Conservation (phyloP, 352 stramenopile species). For the Vaucheria bursata region DNA sequence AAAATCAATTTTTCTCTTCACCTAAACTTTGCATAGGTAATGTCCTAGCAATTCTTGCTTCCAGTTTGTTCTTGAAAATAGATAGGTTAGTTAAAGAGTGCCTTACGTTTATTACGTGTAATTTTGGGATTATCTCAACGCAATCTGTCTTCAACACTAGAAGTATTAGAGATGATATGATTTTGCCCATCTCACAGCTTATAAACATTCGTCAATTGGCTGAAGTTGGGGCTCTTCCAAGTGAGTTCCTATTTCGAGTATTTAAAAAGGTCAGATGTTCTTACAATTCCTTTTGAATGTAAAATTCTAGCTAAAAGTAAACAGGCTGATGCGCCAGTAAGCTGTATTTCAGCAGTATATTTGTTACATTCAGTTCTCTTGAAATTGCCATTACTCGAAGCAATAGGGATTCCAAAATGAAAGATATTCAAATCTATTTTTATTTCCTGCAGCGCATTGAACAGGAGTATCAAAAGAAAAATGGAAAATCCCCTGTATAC, state of each 20-base stretch:
- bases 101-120: slow-evolving; percentile 60
- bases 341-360: too few relatives aligned
- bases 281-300: too few relatives aligned
- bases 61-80: slow-evolving; percentile 80
- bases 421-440: too few relatives aligned
- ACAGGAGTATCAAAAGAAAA: slow-evolving; percentile 49
- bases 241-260: slow-evolving; percentile 72
- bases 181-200: slow-evolving; percentile 31
- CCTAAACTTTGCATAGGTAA: slow-evolving; percentile 5
- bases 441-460: slow-evolving; percentile 59
- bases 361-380: too few relatives aligned
- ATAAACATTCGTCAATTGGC: slow-evolving; percentile 54
- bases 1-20: neutral
- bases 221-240: slow-evolving; percentile 64
- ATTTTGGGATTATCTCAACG: slow-evolving; percentile 70
- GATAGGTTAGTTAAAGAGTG: slow-evolving; percentile 70
- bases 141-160: slow-evolving; percentile 69
- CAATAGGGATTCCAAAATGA: too few relatives aligned
- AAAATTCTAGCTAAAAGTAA: too few relatives aligned
- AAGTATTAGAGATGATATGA: slow-evolving; percentile 65
- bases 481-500: slow-evolving; percentile 21
- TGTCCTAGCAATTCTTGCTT: slow-evolving; percentile 65
- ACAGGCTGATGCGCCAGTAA: too few relatives aligned
- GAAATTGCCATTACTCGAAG: too few relatives aligned
- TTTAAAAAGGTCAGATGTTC: slow-evolving; percentile 58